phyloP scores from a whole-genome alignment of 495 filamentous ascomycete genomes.

The Pseudevernia furfuracea region DNA sequence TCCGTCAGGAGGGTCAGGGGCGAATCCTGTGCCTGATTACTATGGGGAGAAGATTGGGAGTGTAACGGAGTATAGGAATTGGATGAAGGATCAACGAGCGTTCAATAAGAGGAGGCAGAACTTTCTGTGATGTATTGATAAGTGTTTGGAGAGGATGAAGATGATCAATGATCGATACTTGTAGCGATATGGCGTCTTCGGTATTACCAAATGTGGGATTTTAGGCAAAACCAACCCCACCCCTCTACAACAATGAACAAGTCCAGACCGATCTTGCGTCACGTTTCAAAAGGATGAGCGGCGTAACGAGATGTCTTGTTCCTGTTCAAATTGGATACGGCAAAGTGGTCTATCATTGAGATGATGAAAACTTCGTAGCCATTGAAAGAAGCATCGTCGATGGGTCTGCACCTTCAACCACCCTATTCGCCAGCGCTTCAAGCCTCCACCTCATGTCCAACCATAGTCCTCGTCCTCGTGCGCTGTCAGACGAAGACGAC shows the following conservation, averaged over 20 bases:
- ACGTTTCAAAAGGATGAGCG: neutral
- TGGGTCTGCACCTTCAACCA: neutral
- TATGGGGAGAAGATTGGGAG: conserved; percentile 90
- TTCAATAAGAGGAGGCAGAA: conserved; percentile 84
- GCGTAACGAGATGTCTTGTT: neutral
- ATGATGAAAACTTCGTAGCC: neutral
- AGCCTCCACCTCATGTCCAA: no score
- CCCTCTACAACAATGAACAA: conserved; percentile 4
- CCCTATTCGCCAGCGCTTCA: neutral
- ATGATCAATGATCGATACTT: neutral
- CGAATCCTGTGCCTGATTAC: conserved; percentile 67
- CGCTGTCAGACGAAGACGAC: neutral
- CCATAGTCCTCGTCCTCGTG: neutral
- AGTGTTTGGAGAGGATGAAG: neutral
- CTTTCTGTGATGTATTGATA: conserved; percentile 36
- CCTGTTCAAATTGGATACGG: neutral
- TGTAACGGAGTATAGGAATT: conserved; percentile 80
- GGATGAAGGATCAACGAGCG: conserved; percentile 95
- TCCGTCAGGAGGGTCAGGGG: conserved; percentile 58
- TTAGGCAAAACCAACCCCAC: conserved; percentile 4
- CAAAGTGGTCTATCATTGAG: neutral
- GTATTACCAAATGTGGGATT: conserved; percentile 4
- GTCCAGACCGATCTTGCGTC: neutral
- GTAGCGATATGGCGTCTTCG: conserved; percentile 2
- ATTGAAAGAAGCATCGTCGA: neutral